These are phyloP conservation scores for Hymenotorrendiella dingleyae DNA, from an alignment of 2,329 filamentous ascomycete species.

Conservation along the genomic window DNA sequence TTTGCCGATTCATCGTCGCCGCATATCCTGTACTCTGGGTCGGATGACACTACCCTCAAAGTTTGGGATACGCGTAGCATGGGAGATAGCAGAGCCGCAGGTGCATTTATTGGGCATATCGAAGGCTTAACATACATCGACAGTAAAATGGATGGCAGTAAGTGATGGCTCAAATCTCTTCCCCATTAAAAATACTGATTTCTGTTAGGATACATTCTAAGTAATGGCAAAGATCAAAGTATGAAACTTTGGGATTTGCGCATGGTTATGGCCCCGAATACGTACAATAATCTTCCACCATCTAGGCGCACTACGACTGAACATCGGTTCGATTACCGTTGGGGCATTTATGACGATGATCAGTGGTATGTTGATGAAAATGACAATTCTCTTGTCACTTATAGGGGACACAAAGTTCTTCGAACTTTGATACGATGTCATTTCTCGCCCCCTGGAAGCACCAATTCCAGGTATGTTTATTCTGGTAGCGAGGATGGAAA, in stretches of 20 bases:
- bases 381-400: constrained; percentile 91
- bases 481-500: constrained; percentile 84
- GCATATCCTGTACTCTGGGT: constrained; percentile 92
- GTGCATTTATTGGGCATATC: constrained; percentile 60
- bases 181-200: constrained; percentile 2
- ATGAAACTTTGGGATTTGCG: constrained; percentile 97
- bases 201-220: constrained; percentile 64
- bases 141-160: constrained; percentile 61
- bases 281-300: constrained; percentile 51
- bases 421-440: constrained; percentile 91
- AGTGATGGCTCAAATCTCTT: constrained; percentile 5
- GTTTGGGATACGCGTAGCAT: constrained; percentile 95
- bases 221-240: constrained; percentile 91
- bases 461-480: constrained; percentile 89
- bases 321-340: constrained; percentile 70
- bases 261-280: constrained; percentile 73
- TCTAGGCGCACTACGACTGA: constrained; percentile 37
- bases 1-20: constrained; percentile 85
- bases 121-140: constrained; percentile 65
- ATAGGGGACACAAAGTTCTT: constrained; percentile 82
- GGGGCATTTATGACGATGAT: constrained; percentile 56
- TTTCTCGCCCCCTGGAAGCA: constrained; percentile 82
- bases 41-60: constrained; percentile 88
- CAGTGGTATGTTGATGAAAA: constrained; percentile 68
- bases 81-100: constrained; percentile 68